phyloP scores from a whole-genome alignment of 768 basidiomycete species.

The Tubosaeta sp. region DNA sequence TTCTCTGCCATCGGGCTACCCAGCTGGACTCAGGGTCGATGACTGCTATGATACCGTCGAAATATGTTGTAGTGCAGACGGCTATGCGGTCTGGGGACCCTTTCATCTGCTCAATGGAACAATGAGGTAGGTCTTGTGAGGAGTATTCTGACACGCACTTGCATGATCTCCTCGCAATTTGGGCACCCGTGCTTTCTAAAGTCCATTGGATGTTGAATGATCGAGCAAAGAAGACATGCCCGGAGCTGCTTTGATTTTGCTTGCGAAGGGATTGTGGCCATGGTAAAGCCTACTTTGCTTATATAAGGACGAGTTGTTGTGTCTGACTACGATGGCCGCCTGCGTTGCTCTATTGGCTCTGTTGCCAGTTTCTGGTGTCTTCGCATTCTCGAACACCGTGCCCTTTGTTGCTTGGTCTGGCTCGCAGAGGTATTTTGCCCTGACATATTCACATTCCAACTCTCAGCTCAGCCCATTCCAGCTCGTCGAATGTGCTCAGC shows the following conservation, averaged over 20 bases:
- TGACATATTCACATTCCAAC: neutral
- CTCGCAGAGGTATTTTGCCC: constrained; percentile 47
- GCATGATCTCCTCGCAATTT: constrained; percentile 94
- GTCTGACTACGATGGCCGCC: constrained; percentile 37
- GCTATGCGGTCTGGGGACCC: constrained; percentile 77
- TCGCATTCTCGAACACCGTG: constrained; percentile 58
- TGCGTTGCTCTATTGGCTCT: constrained; percentile 42
- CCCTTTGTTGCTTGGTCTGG: constrained; percentile 68
- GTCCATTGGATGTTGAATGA: constrained; percentile 79
- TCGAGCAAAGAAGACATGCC: constrained; percentile 91
- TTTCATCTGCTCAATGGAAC: constrained; percentile 64
- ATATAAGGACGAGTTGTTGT: constrained; percentile 11
- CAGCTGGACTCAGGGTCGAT: constrained; percentile 86
- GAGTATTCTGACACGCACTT: constrained; percentile 47
- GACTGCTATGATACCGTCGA: constrained; percentile 87
- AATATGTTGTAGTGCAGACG: constrained; percentile 86
- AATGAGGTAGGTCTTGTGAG: neutral
- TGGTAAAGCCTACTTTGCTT: too few species aligned
- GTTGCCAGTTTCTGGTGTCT: constrained; percentile 37
- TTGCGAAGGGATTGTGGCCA: constrained; percentile 51
- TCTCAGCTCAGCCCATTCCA: constrained; percentile 20
- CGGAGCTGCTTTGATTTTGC: constrained; percentile 72
- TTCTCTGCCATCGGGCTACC: constrained; percentile 96
- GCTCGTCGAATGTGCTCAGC: constrained; percentile 50
- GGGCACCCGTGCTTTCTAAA: constrained; percentile 88